Evolutionary conservation across 1,284 basidiomycete species (phyloP), one percentile per base, ranked within the genome.

Genomic region (Ustilago shanxiensis): DNA sequence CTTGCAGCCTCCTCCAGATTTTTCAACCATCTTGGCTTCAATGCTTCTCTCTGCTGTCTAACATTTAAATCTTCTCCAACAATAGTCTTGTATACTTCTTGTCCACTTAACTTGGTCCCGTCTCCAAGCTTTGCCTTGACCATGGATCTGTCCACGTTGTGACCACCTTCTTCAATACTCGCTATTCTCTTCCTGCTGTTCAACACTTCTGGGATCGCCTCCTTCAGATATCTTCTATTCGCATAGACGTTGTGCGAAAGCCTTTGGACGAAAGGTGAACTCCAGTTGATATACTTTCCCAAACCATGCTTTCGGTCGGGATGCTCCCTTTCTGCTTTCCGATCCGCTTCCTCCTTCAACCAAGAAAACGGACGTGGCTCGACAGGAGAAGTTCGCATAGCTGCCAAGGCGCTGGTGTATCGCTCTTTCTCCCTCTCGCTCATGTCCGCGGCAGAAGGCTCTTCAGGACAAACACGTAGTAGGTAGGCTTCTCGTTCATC

Each of bases 11-110:
- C 55, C 41, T 77, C 66, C 1, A 77, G 33, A n/a, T 29, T 47
- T 60, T 69, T 77, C 52, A 77, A 50, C 74, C 74, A 77, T 22
- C 66, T 54, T 18, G 74, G 74, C 44, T 72, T 77, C 22, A 77
- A 41, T 33, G 54, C 16, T 45, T 77, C 70, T 29, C 62, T 53
- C 35, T 64, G 55, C 59, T 66, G 69, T 22, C 74, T 35, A 4
- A 62, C 47, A 50, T 58, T 56, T 0, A 77, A 3, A 52, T 77
- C 70, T 9, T 28, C 16, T 5, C 50, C 49, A 6, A 52, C 44
- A 11, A 76, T 18, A 29, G 73, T 76, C 45, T 68, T 44, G 28
- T 49, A 72, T 14, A 63, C 70, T 22, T 66, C 63, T 16, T 70
- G 31, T 6, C 63, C 74, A 5, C 22, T 52, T 29, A 66, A 24